Base-by-base conservation (phyloP, 2,329 filamentous ascomycete genomes). In the Graphium sp. region DNA sequence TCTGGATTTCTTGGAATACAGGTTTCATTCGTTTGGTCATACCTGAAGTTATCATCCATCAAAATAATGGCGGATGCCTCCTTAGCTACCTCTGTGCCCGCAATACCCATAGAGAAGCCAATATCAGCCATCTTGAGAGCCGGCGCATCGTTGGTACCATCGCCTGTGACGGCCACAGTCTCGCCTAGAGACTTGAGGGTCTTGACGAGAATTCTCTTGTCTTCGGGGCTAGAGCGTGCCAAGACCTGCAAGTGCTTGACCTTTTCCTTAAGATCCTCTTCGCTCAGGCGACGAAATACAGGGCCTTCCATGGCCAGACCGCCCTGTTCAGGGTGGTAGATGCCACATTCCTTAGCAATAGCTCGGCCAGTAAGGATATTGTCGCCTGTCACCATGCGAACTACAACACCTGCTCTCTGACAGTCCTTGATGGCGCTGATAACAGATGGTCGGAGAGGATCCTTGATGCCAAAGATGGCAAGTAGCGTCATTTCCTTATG, bases 331-430 rank as follows among this genome's bases (percentile, higher is more conserved):
- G 49, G 37, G 21, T 60, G 62, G 48, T 63, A 62, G 33, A 83
- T 80, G 31, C 79, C 76, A 39, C 79, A 82, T 35, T 81, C 74
- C 7, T 56, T 61, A 2, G 78, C 76, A 39, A 84, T 84, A 3
- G 78, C 78, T 28, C 67, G 68, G 7, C 75, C 78, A 14, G 78
- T 84, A 13, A 71, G 58, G 35, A 80, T 53, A 39, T 80, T 79
- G 50, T 79, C 74, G 39, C 71, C 74, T 20, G 74, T 80, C 28
- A 80, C 74, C 74, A 80, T 79, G 39, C 74, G 72, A 25, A 76
- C 69, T 33, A 67, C 57, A 12, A 80, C 73, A 35, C 74, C 74
- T 13, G 74, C 74, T 22, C 55, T 60, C 39, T 72, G 63, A 35
- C 72, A 76, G 41, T 66, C 65, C 30, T 56, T 50, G 26, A 80